A percentile compares a stretch with the other conserved stretches of the same genome.
Conservation (phyloP, 1,139 yeast species). For the Suhomyces panamericanus region DNA sequence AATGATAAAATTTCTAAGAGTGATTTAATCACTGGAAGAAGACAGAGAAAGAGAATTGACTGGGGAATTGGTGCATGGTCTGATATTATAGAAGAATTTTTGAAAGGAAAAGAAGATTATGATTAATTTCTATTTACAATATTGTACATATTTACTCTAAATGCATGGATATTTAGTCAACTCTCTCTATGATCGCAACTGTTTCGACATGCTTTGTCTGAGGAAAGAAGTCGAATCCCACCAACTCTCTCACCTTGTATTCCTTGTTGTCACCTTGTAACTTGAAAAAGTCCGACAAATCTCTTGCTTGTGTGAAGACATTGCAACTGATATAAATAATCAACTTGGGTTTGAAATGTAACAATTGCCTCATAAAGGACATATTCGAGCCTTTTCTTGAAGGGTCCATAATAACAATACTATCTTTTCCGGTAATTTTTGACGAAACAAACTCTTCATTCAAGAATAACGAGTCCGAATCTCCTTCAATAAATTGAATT, state of each 20-base stretch:
- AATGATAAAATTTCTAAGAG: slow-evolving; percentile 52
- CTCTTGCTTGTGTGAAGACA: slow-evolving; percentile 50
- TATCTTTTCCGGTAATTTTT: slow-evolving; percentile 31
- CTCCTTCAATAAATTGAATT: slow-evolving; percentile 39
- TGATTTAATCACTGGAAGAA: slow-evolving; percentile 55
- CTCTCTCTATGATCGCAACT: slow-evolving; percentile 37
- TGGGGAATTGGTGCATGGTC: slow-evolving; percentile 68
- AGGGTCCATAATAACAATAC: slow-evolving; percentile 48
- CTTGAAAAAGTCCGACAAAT: slow-evolving; percentile 31
- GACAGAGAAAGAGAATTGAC: slow-evolving; percentile 59
- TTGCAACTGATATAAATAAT: slow-evolving; percentile 48
- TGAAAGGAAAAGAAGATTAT: slow-evolving; percentile 20
- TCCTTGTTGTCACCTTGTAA: slow-evolving; percentile 21
- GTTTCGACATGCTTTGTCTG: slow-evolving; percentile 52
- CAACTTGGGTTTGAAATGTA: slow-evolving; percentile 38
- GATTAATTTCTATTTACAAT: slow-evolving; percentile 6
- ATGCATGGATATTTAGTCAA: slow-evolving; percentile 9
- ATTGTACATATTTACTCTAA: slow-evolving; percentile 1
- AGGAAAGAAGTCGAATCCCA: slow-evolving; percentile 50
- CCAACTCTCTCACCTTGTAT: slow-evolving; percentile 34
- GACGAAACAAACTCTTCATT: slow-evolving; percentile 26
- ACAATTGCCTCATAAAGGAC: slow-evolving; percentile 35
- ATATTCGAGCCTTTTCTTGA: slow-evolving; percentile 45
- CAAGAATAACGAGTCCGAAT: slow-evolving; percentile 37
- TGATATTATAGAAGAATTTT: slow-evolving; percentile 54